phyloP scores from a whole-genome alignment of 176 grass and related monocot genomes.

The Themeda triandra region DNA sequence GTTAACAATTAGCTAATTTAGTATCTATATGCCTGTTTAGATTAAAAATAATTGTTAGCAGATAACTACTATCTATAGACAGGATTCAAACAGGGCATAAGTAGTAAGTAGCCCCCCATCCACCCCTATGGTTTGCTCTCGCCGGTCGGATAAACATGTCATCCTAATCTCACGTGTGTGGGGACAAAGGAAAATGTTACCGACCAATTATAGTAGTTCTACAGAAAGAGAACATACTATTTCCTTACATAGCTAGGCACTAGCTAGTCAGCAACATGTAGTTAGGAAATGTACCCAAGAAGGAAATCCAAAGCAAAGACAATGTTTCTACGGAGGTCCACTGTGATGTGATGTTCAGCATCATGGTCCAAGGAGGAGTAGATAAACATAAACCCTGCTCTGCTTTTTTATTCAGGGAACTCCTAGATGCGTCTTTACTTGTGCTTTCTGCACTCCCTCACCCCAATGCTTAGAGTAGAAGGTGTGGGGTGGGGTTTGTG shows the following conservation, averaged over 20 bases:
- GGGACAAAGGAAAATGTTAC: too few species aligned
- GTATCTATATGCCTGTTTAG: too few species aligned
- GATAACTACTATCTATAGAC: too few species aligned
- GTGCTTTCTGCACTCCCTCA: neutral
- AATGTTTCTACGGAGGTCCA: neutral
- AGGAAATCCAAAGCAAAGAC: neutral
- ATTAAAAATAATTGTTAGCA: too few species aligned
- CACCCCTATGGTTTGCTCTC: too few species aligned
- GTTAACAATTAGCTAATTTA: too few species aligned
- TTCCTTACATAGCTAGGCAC: neutral
- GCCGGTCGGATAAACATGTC: neutral
- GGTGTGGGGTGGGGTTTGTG: neutral
- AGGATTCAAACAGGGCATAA: too few species aligned
- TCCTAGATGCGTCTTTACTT: neutral
- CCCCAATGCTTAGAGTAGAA: neutral
- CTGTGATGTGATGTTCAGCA: neutral
- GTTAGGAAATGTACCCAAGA: neutral
- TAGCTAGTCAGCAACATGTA: neutral
- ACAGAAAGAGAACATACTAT: neutral
- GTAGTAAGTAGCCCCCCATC: too few species aligned
- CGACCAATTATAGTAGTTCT: neutral
- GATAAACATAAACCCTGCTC: too few species aligned
- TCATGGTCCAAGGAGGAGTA: neutral
- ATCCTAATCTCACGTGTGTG: neutral
- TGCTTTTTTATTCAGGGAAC: conserved; percentile 18